These are phyloP conservation scores for Vitis hybrid DNA, from an alignment of 177 flowering plant species.

Conservation along the genomic window DNA sequence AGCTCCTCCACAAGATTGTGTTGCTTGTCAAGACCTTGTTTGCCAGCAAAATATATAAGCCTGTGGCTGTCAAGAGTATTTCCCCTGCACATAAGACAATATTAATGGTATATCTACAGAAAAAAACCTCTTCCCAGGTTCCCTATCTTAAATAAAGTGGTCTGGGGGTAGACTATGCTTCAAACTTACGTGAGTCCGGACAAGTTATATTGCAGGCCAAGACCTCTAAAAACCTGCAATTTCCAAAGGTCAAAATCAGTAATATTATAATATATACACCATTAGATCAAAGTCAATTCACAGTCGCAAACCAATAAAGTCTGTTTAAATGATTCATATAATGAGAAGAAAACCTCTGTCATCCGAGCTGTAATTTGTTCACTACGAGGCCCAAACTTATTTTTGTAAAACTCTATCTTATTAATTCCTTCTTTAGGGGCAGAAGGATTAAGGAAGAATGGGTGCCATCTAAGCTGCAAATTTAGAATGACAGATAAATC, in stretches of 20 bases:
- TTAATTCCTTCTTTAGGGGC: constrained; percentile 82
- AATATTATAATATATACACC: neutral
- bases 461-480: constrained; percentile 82
- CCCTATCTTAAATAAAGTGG: neutral
- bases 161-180: neutral
- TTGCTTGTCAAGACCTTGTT: constrained; percentile 76
- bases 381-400: constrained; percentile 66
- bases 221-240: constrained; percentile 61
- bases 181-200: constrained; percentile 81
- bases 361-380: constrained; percentile 52
- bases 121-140: neutral
- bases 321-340: neutral
- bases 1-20: constrained; percentile 84
- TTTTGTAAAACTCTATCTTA: constrained; percentile 53
- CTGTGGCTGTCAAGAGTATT: constrained; percentile 87
- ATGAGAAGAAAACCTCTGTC: constrained; percentile 57
- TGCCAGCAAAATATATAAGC: constrained; percentile 72
- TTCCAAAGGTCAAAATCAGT: neutral
- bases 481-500: neutral
- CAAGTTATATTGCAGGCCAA: constrained; percentile 62
- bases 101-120: neutral
- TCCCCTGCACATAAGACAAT: constrained; percentile 53
- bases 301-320: neutral
- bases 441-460: constrained; percentile 72
- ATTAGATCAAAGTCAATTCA: neutral